Conservation (phyloP, 2,329 filamentous ascomycete species). For the Fusarium sp. region DNA sequence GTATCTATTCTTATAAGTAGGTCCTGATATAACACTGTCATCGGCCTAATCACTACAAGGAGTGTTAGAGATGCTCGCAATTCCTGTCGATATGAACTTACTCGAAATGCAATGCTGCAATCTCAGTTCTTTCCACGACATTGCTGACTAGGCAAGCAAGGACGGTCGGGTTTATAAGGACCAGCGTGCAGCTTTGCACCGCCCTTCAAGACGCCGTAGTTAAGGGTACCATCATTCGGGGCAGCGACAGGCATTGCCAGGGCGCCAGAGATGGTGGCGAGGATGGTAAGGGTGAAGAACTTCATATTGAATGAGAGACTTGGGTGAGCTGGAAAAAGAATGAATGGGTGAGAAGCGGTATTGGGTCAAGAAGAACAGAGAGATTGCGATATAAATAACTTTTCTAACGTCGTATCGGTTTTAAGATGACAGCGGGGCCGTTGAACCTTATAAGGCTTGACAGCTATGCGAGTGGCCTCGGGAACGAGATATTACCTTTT, state of each 20-base stretch:
- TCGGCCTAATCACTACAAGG: neutral
- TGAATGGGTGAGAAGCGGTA: neutral
- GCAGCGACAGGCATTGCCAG: neutral
- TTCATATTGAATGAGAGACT: neutral
- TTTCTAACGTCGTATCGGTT: neutral
- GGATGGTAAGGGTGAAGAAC: neutral
- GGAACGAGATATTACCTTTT: neutral
- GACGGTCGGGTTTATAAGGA: neutral
- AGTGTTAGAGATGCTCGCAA: neutral
- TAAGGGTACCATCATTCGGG: neutral
- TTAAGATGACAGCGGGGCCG: neutral
- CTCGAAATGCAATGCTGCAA: fast-evolving
- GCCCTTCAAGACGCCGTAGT: neutral
- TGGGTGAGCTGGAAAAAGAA: neutral
- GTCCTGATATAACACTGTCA: neutral
- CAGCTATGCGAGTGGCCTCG: neutral
- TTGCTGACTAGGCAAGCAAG: neutral
- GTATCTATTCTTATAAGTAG: neutral
- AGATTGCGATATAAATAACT: neutral
- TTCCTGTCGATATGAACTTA: neutral
- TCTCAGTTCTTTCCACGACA: neutral
- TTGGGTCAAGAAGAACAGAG: fast-evolving
- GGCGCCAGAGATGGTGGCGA: neutral
- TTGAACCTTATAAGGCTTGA: neutral
- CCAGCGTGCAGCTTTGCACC: fast-evolving